Evolutionary conservation across 164 flowering plant genomes (phyloP).

Genomic region (Macadamia tetraphylla): DNA sequence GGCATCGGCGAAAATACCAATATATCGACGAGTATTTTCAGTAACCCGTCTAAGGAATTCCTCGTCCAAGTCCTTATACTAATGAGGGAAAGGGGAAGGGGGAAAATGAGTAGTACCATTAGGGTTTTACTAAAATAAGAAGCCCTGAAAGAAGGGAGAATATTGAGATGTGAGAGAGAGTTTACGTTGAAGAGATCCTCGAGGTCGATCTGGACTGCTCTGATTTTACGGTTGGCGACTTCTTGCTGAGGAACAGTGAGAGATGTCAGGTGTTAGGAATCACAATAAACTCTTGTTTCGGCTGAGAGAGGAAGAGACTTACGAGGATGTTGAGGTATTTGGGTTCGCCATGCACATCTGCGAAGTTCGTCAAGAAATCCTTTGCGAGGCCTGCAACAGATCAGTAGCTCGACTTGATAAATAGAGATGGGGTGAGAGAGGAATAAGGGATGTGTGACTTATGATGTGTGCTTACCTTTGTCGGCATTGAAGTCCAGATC

Average conservation of each 20-base stretch:
- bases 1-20: conserved; percentile 74
- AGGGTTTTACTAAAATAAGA: not conserved
- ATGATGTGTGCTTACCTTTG: conserved; percentile 33
- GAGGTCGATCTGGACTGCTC: conserved; percentile 68
- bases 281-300: not conserved
- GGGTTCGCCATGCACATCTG: conserved; percentile 69
- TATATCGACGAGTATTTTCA: conserved; percentile 76
- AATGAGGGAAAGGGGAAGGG: not conserved
- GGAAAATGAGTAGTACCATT: not conserved
- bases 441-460: not conserved
- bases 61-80: conserved; percentile 90
- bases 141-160: not conserved
- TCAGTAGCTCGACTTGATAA: not conserved
- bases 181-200: conserved; percentile 73
- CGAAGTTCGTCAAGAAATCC: conserved; percentile 76
- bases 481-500: conserved; percentile 47
- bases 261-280: not conserved
- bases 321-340: conserved; percentile 85
- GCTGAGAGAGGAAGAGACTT: conserved; percentile 17
- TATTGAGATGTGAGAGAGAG: not conserved
- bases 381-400: conserved; percentile 49
- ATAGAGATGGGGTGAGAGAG: conserved; percentile 10
- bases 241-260: conserved; percentile 61
- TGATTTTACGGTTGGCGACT: conserved; percentile 67
- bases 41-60: conserved; percentile 67